Conservation (phyloP, 1,139 yeast species). For the Debaryomycetaceae sp. region DNA sequence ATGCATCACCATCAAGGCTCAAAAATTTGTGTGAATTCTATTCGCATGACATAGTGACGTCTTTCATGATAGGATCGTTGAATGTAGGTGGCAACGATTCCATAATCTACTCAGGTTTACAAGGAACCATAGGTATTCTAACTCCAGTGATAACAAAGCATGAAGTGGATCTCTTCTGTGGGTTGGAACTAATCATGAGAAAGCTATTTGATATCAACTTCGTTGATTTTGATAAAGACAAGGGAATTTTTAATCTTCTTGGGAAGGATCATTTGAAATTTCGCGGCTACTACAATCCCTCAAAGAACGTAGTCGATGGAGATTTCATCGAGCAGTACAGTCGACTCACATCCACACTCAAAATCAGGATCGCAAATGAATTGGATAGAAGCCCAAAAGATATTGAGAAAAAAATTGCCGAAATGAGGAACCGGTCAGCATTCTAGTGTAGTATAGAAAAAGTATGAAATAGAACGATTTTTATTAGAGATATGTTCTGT, state of each 20-base stretch:
- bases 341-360: conserved; percentile 31
- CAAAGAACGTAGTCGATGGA: conserved; percentile 78
- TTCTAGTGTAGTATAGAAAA: conserved; percentile 16
- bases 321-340: conserved; percentile 68
- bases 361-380: conserved; percentile 47
- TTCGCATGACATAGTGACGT: conserved; percentile 68
- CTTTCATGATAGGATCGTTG: conserved; percentile 52
- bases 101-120: conserved; percentile 69
- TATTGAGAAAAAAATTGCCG: conserved; percentile 58
- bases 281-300: conserved; percentile 78
- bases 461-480: neutral
- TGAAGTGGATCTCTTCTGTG: conserved; percentile 60
- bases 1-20: conserved; percentile 56
- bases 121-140: conserved; percentile 76
- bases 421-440: conserved; percentile 51
- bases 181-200: conserved; percentile 51
- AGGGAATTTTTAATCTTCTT: conserved; percentile 28
- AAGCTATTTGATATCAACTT: conserved; percentile 24
- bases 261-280: conserved; percentile 69
- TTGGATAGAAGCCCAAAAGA: conserved; percentile 58
- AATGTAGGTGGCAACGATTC: conserved; percentile 64
- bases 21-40: conserved; percentile 57
- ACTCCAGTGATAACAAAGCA: conserved; percentile 61
- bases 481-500: neutral
- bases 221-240: conserved; percentile 26